Evolutionary conservation across 1,139 yeast genomes (phyloP), one percentile per base, ranked within the genome.

Genomic region (Meyerozyma athensensis): DNA sequence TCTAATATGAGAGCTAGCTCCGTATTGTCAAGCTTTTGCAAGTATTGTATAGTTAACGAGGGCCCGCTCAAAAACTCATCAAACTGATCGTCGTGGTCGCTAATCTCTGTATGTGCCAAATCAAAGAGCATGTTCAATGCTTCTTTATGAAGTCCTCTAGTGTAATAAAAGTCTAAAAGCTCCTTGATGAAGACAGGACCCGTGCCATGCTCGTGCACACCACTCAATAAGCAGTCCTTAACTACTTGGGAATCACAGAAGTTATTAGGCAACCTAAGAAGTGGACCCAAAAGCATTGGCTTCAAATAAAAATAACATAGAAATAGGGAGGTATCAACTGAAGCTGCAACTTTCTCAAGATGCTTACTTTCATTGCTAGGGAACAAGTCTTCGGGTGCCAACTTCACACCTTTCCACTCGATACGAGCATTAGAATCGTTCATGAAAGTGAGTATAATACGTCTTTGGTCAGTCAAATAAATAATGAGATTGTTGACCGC

Each of bases 271-370:
- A 89, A 70, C 37, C 97, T 67, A 6, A 92, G 69, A 23, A 92
- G 72, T 0, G 97, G 94, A 0, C 95, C 96, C 13, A 92, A 72
- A 53, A 92, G 68, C 48, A 82, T 74, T 0, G 89, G 86, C 40
- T 78, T 77, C 26, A 77, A 74, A 19, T 78, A 58, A 46, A 79
- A 68, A 53, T 92, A 92, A 43, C 95, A 79, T 38, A 78, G 68
- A 50, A 92, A 86, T 21, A 92, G 65, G 0, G 89, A 72, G 0
- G 96, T 86, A 52, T 92, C 98, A 4, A 92, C 76, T 2, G 80
- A 59, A 9, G 58, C 59, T 1, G 84, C 75, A 32, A 63, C 56
- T 5, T 59, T 48, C 46, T 24, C 65, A 40, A 30, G 43, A 33
- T 14, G n/a, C 13, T 10, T 40, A 38, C 22, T 41, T 34, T 13